phyloP scores from a whole-genome alignment of 768 basidiomycete genomes.

The Suillus fuscotomentosus region DNA sequence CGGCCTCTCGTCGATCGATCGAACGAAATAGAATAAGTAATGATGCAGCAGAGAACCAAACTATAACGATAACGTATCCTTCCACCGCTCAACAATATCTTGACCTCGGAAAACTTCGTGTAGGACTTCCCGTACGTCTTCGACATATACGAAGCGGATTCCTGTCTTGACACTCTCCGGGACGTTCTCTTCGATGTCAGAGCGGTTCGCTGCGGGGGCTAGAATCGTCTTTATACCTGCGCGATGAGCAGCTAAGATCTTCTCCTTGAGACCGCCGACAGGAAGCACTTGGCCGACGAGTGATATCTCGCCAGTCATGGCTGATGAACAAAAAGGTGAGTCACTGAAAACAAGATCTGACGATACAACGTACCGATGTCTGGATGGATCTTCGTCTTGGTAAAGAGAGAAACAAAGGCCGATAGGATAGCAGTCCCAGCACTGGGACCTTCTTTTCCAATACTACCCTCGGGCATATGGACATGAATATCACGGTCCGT shows the following conservation, averaged over 20 bases:
- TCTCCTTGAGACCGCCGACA: slow-evolving; percentile 94
- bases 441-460: slow-evolving; percentile 94
- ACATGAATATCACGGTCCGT: slow-evolving; percentile 89
- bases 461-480: slow-evolving; percentile 94
- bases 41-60: background rate
- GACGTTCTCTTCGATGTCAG: slow-evolving; percentile 97
- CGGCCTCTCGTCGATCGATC: background rate
- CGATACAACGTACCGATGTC: slow-evolving; percentile 71
- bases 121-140: slow-evolving; percentile 87
- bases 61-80: slow-evolving; percentile 49
- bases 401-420: slow-evolving; percentile 91
- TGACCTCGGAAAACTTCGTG: slow-evolving; percentile 79
- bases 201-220: slow-evolving; percentile 83
- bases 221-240: slow-evolving; percentile 94
- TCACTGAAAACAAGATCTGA: slow-evolving; percentile 2
- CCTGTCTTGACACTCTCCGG: slow-evolving; percentile 94
- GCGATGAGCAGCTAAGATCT: slow-evolving; percentile 94
- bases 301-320: slow-evolving; percentile 98
- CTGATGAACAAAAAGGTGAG: slow-evolving; percentile 34
- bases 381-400: slow-evolving; percentile 75
- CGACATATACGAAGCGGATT: slow-evolving; percentile 93
- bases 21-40: slow-evolving; percentile 9
- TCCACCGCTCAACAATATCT: slow-evolving; percentile 60
- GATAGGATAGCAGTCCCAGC: slow-evolving; percentile 93
- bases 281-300: slow-evolving; percentile 95